These are phyloP conservation scores for Rubia tinctorum DNA, from an alignment of 305 asterid genomes.

Conservation along the genomic window DNA sequence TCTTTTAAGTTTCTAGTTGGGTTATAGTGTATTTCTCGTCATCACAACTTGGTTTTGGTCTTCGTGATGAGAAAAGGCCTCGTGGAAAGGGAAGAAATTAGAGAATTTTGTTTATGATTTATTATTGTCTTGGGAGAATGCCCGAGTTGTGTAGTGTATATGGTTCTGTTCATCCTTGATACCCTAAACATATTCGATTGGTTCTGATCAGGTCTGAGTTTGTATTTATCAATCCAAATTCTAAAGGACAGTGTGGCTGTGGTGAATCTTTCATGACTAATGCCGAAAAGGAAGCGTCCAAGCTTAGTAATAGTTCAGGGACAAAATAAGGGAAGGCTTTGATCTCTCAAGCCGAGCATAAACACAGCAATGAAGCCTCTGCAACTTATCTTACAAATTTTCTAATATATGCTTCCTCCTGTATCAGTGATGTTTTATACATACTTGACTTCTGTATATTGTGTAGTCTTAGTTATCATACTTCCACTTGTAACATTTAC, in stretches of 20 bases:
- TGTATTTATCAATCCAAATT: conserved; percentile 82
- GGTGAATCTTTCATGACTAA: conserved; percentile 96
- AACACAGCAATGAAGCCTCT: not conserved
- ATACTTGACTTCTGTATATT: not conserved
- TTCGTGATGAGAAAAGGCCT: not conserved
- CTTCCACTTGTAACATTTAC: not conserved
- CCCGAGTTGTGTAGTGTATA: not conserved
- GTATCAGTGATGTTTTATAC: not conserved
- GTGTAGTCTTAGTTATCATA: not conserved
- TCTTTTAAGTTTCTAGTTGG: not conserved
- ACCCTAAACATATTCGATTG: conserved; percentile 19
- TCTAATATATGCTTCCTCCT: not conserved
- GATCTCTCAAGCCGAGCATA: not conserved
- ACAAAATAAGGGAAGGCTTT: conserved; percentile 17
- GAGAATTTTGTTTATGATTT: not conserved
- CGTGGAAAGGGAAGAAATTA: not conserved
- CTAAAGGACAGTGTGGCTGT: conserved; percentile 91
- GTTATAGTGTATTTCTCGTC: not conserved
- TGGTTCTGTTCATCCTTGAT: not conserved
- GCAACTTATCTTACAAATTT: not conserved
- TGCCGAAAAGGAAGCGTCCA: conserved; percentile 69
- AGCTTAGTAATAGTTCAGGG: conserved; percentile 41
- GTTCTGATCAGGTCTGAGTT: conserved; percentile 73
- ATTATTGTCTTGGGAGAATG: not conserved
- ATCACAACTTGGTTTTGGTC: not conserved